phyloP scores from a whole-genome alignment of 2,329 filamentous ascomycete species.

The Endocalyx cinctus region DNA sequence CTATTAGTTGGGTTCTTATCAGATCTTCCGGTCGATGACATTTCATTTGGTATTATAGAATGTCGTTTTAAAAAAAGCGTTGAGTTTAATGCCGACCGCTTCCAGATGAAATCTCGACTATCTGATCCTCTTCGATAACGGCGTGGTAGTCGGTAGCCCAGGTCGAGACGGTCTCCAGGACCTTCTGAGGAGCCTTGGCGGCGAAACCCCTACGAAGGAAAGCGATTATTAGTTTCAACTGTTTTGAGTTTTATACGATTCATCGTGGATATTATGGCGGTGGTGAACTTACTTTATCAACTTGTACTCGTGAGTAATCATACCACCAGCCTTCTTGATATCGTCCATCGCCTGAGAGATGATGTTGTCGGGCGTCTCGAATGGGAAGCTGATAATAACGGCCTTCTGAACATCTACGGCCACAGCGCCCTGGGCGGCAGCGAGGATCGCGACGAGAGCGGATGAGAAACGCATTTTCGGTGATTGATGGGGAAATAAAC shows the following conservation, averaged over 20 bases:
- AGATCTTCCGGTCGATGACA: too few species aligned
- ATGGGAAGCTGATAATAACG: slow-evolving; percentile 74
- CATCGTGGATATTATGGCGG: slow-evolving; percentile 3
- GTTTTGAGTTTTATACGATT: slow-evolving; percentile 6
- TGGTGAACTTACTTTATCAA: slow-evolving; percentile 56
- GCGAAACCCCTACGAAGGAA: slow-evolving; percentile 63
- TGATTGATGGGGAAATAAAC: slow-evolving; percentile 9
- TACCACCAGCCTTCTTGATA: slow-evolving; percentile 65
- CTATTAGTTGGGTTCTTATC: too few species aligned
- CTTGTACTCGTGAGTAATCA: slow-evolving; percentile 74
- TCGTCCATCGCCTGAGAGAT: slow-evolving; percentile 67
- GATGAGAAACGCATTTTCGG: slow-evolving; percentile 59
- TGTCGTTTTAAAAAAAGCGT: too few species aligned
- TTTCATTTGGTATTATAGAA: too few species aligned
- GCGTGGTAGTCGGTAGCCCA: slow-evolving; percentile 54
- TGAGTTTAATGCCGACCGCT: too few species aligned
- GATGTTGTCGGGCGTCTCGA: slow-evolving; percentile 62
- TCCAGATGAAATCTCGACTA: slow-evolving; percentile 60
- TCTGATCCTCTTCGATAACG: slow-evolving; percentile 71
- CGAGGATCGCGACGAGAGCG: slow-evolving; percentile 49
- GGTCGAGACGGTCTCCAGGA: slow-evolving; percentile 62
- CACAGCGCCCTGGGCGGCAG: slow-evolving; percentile 53
- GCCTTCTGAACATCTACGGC: slow-evolving; percentile 65
- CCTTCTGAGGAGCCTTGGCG: slow-evolving; percentile 64
- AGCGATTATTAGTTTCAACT: slow-evolving; percentile 22